These are phyloP conservation scores for Dichotomopilus funicola DNA, from an alignment of 2,329 filamentous ascomycete genomes.

Conservation along the genomic window DNA sequence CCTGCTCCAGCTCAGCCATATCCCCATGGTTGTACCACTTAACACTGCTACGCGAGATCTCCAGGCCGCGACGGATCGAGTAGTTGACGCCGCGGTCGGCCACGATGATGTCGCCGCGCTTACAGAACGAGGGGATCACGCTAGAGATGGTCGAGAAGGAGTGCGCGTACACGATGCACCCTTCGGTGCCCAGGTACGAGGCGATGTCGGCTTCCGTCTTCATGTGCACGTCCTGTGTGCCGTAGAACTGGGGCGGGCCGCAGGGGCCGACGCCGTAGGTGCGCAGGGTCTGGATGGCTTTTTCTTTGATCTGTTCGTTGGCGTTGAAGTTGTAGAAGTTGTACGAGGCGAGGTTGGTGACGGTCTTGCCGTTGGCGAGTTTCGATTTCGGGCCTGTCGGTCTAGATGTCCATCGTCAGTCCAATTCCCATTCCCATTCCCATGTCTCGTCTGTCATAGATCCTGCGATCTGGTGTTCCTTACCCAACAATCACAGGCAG, in stretches of 20 bases:
- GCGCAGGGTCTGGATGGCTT: conserved; percentile 86
- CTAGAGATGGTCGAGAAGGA: conserved; percentile 95
- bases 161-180: conserved; percentile 92
- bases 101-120: conserved; percentile 94
- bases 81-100: conserved; percentile 92
- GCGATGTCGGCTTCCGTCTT: conserved; percentile 93
- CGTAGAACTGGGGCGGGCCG: conserved; percentile 95
- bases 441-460: too few species aligned
- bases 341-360: conserved; percentile 87
- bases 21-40: conserved; percentile 95
- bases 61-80: conserved; percentile 86
- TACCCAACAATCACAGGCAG: conserved; percentile 85
- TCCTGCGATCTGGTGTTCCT: conserved; percentile 13
- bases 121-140: conserved; percentile 94
- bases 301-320: conserved; percentile 89
- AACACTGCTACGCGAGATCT: conserved; percentile 85
- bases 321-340: conserved; percentile 97
- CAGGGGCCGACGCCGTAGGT: conserved; percentile 96
- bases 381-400: conserved; percentile 87
- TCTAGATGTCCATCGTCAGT: conserved; percentile 37
- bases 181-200: conserved; percentile 76
- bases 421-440: background rate
- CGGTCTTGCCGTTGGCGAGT: conserved; percentile 79
- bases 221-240: conserved; percentile 96
- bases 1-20: conserved; percentile 83